phyloP scores from a whole-genome alignment of 2,329 filamentous ascomycete genomes.

The Fusarium torulosum region DNA sequence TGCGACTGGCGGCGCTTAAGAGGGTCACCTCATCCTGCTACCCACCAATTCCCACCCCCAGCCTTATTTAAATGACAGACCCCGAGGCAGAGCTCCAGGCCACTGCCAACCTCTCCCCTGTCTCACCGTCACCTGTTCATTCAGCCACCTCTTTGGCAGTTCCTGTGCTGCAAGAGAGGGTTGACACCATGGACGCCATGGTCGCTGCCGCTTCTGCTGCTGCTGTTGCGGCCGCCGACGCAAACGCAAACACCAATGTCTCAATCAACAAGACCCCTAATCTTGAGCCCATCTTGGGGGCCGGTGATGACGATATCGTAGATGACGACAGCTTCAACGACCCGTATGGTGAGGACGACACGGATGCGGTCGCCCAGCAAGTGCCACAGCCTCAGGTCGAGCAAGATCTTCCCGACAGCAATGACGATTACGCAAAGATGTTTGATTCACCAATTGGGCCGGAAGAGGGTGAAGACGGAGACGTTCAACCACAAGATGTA shows the following conservation, averaged over 20 bases:
- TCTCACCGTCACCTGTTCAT: slow-evolving; percentile 64
- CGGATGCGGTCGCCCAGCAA: slow-evolving; percentile 46
- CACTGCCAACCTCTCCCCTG: slow-evolving; percentile 64
- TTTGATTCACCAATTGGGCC: slow-evolving; percentile 62
- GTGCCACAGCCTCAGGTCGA: slow-evolving; percentile 48
- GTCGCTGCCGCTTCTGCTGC: slow-evolving; percentile 52
- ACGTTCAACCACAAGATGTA: slow-evolving; percentile 58
- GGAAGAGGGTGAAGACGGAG: slow-evolving; percentile 54
- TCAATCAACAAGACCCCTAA: slow-evolving; percentile 48
- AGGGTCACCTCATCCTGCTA: slow-evolving; percentile 33
- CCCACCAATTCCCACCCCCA: slow-evolving; percentile 33
- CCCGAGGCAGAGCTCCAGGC: slow-evolving; percentile 61
- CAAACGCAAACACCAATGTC: slow-evolving; percentile 48
- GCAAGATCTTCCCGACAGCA: slow-evolving; percentile 52
- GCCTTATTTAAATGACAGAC: slow-evolving; percentile 59
- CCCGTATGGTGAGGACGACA: slow-evolving; percentile 59
- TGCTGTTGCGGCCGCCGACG: slow-evolving; percentile 34
- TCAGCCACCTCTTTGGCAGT: slow-evolving; percentile 61
- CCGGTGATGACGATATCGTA: slow-evolving; percentile 56
- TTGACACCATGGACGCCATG: slow-evolving; percentile 64
- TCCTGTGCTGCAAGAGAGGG: slow-evolving; percentile 65
- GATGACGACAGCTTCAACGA: slow-evolving; percentile 64
- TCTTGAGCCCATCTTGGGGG: slow-evolving; percentile 52
- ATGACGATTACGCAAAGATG: slow-evolving; percentile 65
- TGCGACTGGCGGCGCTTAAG: slow-evolving; percentile 36